Base-by-base conservation (phyloP, 73 alveolate genomes). In the Loxodes magnus region DNA sequence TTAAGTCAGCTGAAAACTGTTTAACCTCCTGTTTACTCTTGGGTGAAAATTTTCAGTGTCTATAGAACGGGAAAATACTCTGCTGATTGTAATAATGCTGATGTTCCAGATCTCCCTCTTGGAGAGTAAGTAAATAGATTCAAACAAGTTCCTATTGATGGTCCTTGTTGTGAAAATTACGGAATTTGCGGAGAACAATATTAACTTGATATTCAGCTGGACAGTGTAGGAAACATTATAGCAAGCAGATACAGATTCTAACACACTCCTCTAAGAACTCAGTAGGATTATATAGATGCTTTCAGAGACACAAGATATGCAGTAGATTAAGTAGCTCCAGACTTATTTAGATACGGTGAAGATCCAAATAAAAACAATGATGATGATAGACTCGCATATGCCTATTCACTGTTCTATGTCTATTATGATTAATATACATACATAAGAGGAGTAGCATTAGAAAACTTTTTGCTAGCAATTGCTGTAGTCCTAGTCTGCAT, bases 141-240 rank as follows among this genome's bases (percentile, higher is more conserved):
- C 48, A 79, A 85, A 36, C 39, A 75, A 44, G 85, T 86, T 27
- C 75, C 64, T 43, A 75, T 89, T 22, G 72, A 73, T 43, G 70
- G 92, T 24, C 70, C 65, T 7, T 87, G 95, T 56, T 83, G 97
- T 67, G 29, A 71, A 39, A 66, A 77, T 53, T 86, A 68, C 41
- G 97, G 96, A 24, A 60, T 87, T n/a, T 90, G 98, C 56, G 98
- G 98, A 9, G 96, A 90, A 61, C 70, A 81, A 7, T 90, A 53
- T 46, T 82, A 53, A 6, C 61, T 79, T 31, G 95, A 90, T 58
- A 79, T 90, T 16, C 64, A 68, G 2, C 72, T 87, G 37, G 87
- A 90, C 56, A 80, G 63, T 10, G 73, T 60, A 20, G 94, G 94
- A 16, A 63, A 55, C 28, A 87, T 90, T n/a, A 66, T 61, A 37